Percentiles rank a stretch among this genome's conserved stretches.
Conservation (phyloP, 108 stramenopile species). For the Parietichytrium sp. region DNA sequence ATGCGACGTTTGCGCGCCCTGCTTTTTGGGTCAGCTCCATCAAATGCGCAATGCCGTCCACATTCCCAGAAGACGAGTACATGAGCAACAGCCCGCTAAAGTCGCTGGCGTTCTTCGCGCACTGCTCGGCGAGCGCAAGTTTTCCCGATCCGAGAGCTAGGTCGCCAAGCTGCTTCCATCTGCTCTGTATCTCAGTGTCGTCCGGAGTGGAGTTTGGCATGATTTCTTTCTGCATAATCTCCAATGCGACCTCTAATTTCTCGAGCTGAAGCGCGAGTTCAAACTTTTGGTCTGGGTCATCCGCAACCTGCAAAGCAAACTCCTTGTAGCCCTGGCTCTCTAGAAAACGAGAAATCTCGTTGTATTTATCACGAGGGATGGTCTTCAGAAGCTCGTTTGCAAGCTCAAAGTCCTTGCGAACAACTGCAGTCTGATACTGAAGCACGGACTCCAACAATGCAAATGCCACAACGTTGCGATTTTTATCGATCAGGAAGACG, state of each 20-base stretch:
- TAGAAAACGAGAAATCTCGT: conserved; percentile 89
- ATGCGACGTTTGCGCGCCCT: conserved; percentile 91
- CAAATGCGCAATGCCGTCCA: conserved; percentile 80
- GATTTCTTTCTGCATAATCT: conserved; percentile 67
- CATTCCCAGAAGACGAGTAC: conserved; percentile 86
- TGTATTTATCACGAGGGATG: conserved; percentile 87
- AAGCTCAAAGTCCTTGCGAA: conserved; percentile 94
- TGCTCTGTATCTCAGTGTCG: conserved; percentile 84
- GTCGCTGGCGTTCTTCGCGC: conserved; percentile 82
- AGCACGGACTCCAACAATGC: conserved; percentile 82
- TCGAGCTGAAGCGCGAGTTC: conserved; percentile 92
- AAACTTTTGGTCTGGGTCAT: conserved; percentile 92
- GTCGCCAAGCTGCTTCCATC: conserved; percentile 96
- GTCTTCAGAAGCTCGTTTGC: conserved; percentile 87
- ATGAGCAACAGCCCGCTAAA: conserved; percentile 86
- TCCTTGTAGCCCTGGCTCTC: conserved; percentile 99
- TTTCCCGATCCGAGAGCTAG: conserved; percentile 88
- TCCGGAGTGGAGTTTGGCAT: conserved; percentile 57
- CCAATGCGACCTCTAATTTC: conserved; percentile 78
- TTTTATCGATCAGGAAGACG: conserved; percentile 90
- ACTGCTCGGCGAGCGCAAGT: conserved; percentile 84
- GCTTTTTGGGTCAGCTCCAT: conserved; percentile 71
- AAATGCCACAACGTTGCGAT: conserved; percentile 84
- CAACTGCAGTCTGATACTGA: conserved; percentile 98
- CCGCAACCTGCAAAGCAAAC: conserved; percentile 90